Conservation (phyloP, 805 yeast species). For the Isabelozyma pseudorhagii region DNA sequence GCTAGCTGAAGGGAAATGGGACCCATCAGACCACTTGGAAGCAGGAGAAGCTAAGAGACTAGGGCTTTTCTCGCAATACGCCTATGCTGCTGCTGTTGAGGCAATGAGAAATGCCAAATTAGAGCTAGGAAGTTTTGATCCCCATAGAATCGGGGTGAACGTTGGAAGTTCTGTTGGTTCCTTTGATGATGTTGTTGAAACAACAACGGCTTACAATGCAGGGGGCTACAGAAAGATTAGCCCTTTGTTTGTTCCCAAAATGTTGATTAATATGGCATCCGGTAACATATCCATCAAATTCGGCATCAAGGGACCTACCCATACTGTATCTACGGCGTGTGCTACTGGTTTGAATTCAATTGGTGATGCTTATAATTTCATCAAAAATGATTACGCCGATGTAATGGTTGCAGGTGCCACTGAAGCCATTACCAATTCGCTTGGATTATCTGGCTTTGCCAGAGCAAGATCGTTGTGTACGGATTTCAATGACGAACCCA, state of each 20-base stretch:
- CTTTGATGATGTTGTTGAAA: slow-evolving; percentile 66
- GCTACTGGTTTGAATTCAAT: slow-evolving; percentile 94
- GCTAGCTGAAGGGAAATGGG: slow-evolving; percentile 47
- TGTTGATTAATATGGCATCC: slow-evolving; percentile 90
- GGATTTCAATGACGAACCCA: slow-evolving; percentile 57
- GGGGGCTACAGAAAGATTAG: slow-evolving; percentile 69
- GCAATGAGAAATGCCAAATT: slow-evolving; percentile 67
- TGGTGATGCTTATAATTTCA: slow-evolving; percentile 87
- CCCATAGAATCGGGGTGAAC: slow-evolving; percentile 65
- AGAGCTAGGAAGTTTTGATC: slow-evolving; percentile 24
- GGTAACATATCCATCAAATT: slow-evolving; percentile 82
- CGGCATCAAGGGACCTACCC: slow-evolving; percentile 81
- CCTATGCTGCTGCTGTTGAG: slow-evolving; percentile 70
- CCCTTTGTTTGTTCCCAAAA: slow-evolving; percentile 82
- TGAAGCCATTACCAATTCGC: slow-evolving; percentile 82
- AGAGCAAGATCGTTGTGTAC: slow-evolving; percentile 80
- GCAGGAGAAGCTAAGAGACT: slow-evolving; percentile 55
- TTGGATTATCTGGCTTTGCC: slow-evolving; percentile 87
- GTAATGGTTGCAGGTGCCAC: slow-evolving; percentile 94
- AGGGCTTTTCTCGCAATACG: slow-evolving; percentile 75
- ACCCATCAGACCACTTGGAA: slow-evolving; percentile 45
- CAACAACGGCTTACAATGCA: slow-evolving; percentile 46
- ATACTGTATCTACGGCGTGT: slow-evolving; percentile 90
- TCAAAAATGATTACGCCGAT: slow-evolving; percentile 74
- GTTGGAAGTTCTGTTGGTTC: slow-evolving; percentile 95